phyloP scores from a whole-genome alignment of 2,329 filamentous ascomycete species.

The Botrytis pseudocinerea region DNA sequence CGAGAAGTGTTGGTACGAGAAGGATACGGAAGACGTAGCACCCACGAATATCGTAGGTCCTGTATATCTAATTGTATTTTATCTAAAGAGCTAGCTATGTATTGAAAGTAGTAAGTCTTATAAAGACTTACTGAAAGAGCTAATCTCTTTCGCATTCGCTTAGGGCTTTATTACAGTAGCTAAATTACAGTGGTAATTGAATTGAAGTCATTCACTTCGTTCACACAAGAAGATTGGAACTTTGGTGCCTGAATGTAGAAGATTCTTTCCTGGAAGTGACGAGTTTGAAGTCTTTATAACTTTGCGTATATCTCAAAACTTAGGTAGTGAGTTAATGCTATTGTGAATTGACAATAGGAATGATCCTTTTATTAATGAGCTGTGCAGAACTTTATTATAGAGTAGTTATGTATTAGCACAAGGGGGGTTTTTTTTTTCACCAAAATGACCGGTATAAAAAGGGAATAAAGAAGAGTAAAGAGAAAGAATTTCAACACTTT shows the following conservation, averaged over 20 bases:
- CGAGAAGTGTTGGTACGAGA: no score
- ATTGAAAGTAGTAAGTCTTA: no score
- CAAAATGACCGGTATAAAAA: background rate
- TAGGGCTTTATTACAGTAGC: no score
- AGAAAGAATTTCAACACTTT: accelerated
- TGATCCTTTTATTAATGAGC: background rate
- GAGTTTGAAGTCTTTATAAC: background rate
- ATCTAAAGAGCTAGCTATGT: no score
- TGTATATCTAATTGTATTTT: no score
- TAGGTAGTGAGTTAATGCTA: background rate
- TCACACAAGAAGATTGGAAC: background rate
- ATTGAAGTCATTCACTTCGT: no score
- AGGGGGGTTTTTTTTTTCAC: background rate
- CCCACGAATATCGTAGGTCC: no score
- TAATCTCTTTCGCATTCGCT: no score
- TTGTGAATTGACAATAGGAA: background rate
- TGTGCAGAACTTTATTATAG: no score
- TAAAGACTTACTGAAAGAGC: no score
- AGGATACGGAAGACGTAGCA: no score
- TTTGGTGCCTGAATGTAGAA: accelerated
- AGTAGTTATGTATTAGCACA: background rate
- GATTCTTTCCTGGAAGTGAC: background rate
- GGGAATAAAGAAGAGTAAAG: background rate
- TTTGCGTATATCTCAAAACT: background rate
- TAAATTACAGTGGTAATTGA: no score